phyloP scores from a whole-genome alignment of 768 basidiomycete genomes.

The Collybia sordida region DNA sequence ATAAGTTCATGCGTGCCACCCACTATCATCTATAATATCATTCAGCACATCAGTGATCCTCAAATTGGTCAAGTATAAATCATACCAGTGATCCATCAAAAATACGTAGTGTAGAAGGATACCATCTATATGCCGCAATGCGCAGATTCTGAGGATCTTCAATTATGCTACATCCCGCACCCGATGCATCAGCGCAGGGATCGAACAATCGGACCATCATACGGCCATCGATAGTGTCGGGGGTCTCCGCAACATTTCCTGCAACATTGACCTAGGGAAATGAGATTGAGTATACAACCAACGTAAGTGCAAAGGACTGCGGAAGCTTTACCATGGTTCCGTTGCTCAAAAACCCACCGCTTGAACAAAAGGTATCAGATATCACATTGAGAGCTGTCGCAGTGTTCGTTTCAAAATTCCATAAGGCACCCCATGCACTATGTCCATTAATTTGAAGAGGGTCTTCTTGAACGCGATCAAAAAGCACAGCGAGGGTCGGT shows the following conservation, averaged over 20 bases:
- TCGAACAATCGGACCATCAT: constrained; percentile 37
- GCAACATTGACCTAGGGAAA: constrained; percentile 32
- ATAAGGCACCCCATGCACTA: neutral
- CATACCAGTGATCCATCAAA: constrained; percentile 34
- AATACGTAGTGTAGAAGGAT: constrained; percentile 35
- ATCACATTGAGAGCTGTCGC: neutral
- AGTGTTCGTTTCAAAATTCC: neutral
- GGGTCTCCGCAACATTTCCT: constrained; percentile 24
- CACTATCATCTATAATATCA: neutral
- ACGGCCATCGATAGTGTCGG: constrained; percentile 28
- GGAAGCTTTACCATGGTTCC: neutral
- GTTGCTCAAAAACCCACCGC: neutral
- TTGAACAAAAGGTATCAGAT: neutral
- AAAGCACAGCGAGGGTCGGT: neutral
- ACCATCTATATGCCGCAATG: constrained; percentile 39
- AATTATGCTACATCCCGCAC: constrained; percentile 28
- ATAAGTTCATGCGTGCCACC: neutral
- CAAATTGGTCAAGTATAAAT: constrained; percentile 21
- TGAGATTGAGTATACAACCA: no score
- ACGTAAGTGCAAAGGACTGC: no score
- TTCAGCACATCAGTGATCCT: constrained; percentile 20
- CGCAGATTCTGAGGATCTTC: constrained; percentile 33
- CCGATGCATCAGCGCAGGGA: constrained; percentile 30
- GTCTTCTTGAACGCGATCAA: neutral
- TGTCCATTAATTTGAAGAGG: neutral